phyloP scores from a whole-genome alignment of 2,329 filamentous ascomycete genomes.

The Colletotrichum sansevieriae region DNA sequence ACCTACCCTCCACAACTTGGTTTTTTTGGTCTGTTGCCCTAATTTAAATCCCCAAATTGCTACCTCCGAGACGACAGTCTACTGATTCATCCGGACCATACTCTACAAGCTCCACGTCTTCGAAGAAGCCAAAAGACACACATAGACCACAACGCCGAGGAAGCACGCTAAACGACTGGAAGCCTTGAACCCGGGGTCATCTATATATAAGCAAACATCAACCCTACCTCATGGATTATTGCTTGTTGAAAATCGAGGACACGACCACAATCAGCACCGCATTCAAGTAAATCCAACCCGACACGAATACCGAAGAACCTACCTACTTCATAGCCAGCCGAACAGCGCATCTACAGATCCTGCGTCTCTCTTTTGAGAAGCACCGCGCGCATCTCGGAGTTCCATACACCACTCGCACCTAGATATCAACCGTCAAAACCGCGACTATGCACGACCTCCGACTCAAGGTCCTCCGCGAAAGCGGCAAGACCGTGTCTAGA shows the following conservation, averaged over 20 bases:
- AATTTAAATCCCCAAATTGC: conserved; percentile 33
- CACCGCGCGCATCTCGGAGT: background rate
- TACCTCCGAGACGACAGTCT: conserved; percentile 27
- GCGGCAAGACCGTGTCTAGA: conserved; percentile 78
- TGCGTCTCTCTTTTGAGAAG: conserved; percentile 25
- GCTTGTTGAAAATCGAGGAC: conserved; percentile 4
- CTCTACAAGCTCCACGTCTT: background rate
- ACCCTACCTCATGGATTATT: conserved; percentile 20
- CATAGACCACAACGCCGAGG: background rate
- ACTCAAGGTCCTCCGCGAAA: conserved; percentile 77
- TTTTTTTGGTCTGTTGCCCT: conserved; percentile 33
- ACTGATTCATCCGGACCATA: background rate
- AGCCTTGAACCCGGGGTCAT: background rate
- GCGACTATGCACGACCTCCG: conserved; percentile 71
- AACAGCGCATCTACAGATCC: background rate
- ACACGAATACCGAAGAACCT: conserved; percentile 27
- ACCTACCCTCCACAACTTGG: conserved; percentile 26
- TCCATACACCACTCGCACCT: background rate
- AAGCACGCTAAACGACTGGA: background rate
- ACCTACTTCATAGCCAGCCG: conserved; percentile 7
- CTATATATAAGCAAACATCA: background rate
- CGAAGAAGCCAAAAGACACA: background rate
- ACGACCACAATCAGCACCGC: conserved; percentile 12
- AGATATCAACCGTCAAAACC: background rate
- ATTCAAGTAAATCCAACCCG: conserved; percentile 12